Base-by-base conservation (phyloP, 2,329 filamentous ascomycete species). In the Stachybotrys elegans region DNA sequence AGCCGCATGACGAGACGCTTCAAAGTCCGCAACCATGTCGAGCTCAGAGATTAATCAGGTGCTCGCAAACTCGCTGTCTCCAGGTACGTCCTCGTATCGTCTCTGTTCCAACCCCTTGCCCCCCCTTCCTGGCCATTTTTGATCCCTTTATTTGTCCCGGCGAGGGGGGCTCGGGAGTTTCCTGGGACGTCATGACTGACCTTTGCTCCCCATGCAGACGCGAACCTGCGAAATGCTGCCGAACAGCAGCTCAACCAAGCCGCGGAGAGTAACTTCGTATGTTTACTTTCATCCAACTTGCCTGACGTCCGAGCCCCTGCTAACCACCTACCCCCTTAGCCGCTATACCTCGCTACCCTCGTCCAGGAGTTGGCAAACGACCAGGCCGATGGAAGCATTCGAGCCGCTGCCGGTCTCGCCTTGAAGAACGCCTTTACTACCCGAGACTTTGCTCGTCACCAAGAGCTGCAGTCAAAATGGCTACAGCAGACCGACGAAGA, bases 401-500 rank as follows among this genome's bases (percentile, higher is more conserved):
- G 93, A 77, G 86, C 88, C 57, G 92, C 93, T 56, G 93, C 93
- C 58, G 93, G 91, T 81, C 81, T 98, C 58, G 92, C 93, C 57
- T 77, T 98, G 62, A 98, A 98, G 75, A 98, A 98, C 78, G 87
- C 93, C 60, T 97, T 98, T 74, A 89, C 88, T 62, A 88, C 91
- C 61, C 86, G 93, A 76, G 93, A 98, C 69, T 84, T 84, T 61
- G 74, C 82, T 60, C 86, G 90, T 62, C 83, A 95, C 70, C 85
- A 88, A 62, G 87, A 94, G 65, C 81, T 97, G 46, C 93, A 97
- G 72, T 79, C 83, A 62, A 90, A 94, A 84, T 98, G 93, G 93
- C 75, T 93, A 50, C 81, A 84, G 65, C 83, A 87, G 62, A 85
- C 92, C 54, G 86, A 89, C 59, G 76, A 81, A 55, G 82, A 86